Percentiles rank a stretch among this genome's conserved stretches.
phyloP scores from a whole-genome alignment of 768 basidiomycete species.

The Grammothele lineata region DNA sequence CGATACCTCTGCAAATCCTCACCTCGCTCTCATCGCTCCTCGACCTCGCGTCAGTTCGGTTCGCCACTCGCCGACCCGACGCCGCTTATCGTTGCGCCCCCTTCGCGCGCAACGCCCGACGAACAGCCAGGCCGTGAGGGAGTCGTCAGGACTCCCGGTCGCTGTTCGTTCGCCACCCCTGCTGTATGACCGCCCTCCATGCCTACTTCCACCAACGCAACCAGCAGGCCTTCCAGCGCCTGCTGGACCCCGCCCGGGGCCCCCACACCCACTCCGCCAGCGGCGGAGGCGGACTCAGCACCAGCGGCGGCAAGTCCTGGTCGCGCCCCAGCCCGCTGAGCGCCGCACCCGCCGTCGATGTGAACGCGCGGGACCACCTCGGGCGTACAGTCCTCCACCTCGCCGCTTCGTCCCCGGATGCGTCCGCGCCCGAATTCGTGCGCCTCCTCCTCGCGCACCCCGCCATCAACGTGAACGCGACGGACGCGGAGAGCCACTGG shows the following conservation, averaged over 20 bases:
- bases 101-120: slow-evolving; percentile 10
- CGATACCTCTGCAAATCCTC: no score
- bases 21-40: background rate
- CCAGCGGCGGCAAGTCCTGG: slow-evolving; percentile 57
- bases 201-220: slow-evolving; percentile 65
- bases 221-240: slow-evolving; percentile 72
- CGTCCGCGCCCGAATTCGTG: slow-evolving; percentile 69
- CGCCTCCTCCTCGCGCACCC: slow-evolving; percentile 73
- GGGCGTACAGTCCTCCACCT: slow-evolving; percentile 82
- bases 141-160: slow-evolving; percentile 22
- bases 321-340: slow-evolving; percentile 40
- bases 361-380: slow-evolving; percentile 69
- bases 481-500: slow-evolving; percentile 85
- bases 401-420: slow-evolving; percentile 61
- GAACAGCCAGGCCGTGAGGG: slow-evolving; percentile 16
- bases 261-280: slow-evolving; percentile 20
- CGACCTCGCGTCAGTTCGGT: no score
- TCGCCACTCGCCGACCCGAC: no score
- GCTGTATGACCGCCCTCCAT: slow-evolving; percentile 77
- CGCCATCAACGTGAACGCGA: slow-evolving; percentile 70
- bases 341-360: slow-evolving; percentile 36
- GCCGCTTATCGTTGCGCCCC: slow-evolving; percentile 8
- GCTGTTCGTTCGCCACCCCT: slow-evolving; percentile 13
- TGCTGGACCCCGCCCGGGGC: slow-evolving; percentile 52
- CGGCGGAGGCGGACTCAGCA: slow-evolving; percentile 27